Percentiles rank a stretch among this genome's conserved stretches.
Conservation (phyloP, 1,284 basidiomycete species). For the Tausonia pullulans region DNA sequence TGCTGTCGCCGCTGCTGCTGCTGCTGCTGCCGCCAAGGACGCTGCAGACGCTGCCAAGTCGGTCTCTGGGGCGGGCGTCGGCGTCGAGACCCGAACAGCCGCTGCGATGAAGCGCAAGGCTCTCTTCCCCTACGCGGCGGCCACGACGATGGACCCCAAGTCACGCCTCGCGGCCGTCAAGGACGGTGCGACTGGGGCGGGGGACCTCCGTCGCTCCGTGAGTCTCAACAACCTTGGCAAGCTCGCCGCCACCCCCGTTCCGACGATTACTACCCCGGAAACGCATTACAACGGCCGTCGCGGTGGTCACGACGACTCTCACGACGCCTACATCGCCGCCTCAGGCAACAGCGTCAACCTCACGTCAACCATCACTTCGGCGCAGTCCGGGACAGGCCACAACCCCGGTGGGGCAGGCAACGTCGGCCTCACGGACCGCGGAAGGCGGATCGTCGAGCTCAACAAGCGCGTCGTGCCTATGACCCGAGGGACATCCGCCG, state of each 20-base stretch:
- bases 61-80: background rate
- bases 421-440: conserved; percentile 25
- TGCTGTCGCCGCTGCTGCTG: conserved; percentile 26
- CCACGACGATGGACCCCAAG: background rate
- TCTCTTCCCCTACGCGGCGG: too few species aligned
- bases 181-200: conserved; percentile 21
- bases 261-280: conserved; percentile 18
- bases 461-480: conserved; percentile 29
- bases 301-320: conserved; percentile 30
- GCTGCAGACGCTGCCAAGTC: background rate
- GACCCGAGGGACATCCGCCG: background rate
- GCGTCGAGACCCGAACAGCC: background rate
- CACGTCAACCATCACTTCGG: conserved; percentile 53
- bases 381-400: conserved; percentile 22
- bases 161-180: conserved; percentile 1
- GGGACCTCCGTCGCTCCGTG: conserved; percentile 56
- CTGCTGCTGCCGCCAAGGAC: background rate
- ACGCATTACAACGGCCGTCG: conserved; percentile 20
- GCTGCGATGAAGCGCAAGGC: too few species aligned
- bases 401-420: conserved; percentile 18
- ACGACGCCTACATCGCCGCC: conserved; percentile 66
- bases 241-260: conserved; percentile 6
- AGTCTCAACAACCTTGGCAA: conserved; percentile 60
- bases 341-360: conserved; percentile 91
- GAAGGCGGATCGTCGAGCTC: conserved; percentile 32